Evolutionary conservation across 305 asterid species (phyloP).

Genomic region (Solanum hybrid): DNA sequence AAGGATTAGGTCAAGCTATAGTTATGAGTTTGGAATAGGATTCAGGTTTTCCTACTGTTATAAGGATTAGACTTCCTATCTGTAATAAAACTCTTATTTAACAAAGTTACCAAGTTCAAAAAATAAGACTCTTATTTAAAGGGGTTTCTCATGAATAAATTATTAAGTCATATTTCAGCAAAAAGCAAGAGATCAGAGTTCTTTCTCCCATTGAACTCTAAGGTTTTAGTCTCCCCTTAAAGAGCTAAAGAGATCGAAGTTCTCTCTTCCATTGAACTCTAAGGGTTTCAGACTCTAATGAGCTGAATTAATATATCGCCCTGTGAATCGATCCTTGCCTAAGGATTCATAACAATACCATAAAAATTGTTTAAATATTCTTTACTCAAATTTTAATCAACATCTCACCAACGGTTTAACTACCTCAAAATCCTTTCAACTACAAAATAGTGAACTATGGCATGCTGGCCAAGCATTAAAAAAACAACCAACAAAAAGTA

Average conservation of each 20-base stretch:
- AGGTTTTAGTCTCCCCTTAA: not conserved
- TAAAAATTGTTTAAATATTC: not conserved
- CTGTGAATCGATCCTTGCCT: not conserved
- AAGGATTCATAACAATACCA: not conserved
- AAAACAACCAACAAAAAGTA: not conserved
- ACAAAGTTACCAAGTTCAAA: not conserved
- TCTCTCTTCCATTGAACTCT: not conserved
- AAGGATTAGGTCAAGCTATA: not conserved
- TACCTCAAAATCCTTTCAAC: not conserved
- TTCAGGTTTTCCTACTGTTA: not conserved
- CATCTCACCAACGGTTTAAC: not conserved
- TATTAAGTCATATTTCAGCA: not conserved
- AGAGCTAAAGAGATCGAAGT: not conserved
- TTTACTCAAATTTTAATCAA: not conserved
- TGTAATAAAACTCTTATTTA: not conserved
- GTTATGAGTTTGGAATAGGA: not conserved
- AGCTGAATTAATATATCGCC: not conserved
- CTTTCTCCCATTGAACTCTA: not conserved
- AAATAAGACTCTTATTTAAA: not conserved
- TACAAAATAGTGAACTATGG: not conserved
- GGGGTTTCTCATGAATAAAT: not conserved
- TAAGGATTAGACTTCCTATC: not conserved
- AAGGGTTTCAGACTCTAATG: not conserved
- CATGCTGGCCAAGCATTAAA: not conserved
- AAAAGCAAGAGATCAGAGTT: not conserved